Conservation (phyloP, 179 eudicot species). For the Silene coronaria region DNA sequence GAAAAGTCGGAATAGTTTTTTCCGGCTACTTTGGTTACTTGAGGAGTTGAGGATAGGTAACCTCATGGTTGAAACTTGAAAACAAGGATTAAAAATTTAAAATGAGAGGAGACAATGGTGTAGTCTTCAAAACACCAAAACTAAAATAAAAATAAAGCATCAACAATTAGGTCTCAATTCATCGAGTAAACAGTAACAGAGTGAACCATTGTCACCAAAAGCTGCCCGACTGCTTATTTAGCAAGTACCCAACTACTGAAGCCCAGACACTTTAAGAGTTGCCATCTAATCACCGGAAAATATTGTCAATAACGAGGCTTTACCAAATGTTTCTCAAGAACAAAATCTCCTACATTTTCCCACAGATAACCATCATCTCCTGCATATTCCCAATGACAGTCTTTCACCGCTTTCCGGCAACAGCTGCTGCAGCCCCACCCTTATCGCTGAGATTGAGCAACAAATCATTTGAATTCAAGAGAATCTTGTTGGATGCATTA, state of each 20-base stretch:
- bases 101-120: too few relatives aligned
- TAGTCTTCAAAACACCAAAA: too few relatives aligned
- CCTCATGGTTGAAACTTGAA: too few relatives aligned
- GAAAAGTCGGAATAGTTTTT: too few relatives aligned
- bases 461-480: conserved; percentile 38
- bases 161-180: too few relatives aligned
- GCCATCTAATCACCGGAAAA: neutral
- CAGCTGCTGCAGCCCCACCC: conserved; percentile 3
- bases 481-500: conserved; percentile 35
- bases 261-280: conserved; percentile 4
- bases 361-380: neutral
- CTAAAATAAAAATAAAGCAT: too few relatives aligned
- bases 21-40: too few relatives aligned
- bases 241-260: neutral
- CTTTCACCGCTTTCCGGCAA: conserved; percentile 15
- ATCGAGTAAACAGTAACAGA: neutral
- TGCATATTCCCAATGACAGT: neutral
- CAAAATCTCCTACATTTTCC: conserved; percentile 18
- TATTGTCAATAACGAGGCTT: conserved; percentile 16
- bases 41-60: too few relatives aligned
- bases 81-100: too few relatives aligned
- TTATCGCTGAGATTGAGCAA: conserved; percentile 34
- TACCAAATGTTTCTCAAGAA: conserved; percentile 20
- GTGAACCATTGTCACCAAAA: neutral
- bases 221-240: conserved; percentile 16